Conservation (phyloP, 2,329 filamentous ascomycete species). For the Plectosphaerella cucumerina region DNA sequence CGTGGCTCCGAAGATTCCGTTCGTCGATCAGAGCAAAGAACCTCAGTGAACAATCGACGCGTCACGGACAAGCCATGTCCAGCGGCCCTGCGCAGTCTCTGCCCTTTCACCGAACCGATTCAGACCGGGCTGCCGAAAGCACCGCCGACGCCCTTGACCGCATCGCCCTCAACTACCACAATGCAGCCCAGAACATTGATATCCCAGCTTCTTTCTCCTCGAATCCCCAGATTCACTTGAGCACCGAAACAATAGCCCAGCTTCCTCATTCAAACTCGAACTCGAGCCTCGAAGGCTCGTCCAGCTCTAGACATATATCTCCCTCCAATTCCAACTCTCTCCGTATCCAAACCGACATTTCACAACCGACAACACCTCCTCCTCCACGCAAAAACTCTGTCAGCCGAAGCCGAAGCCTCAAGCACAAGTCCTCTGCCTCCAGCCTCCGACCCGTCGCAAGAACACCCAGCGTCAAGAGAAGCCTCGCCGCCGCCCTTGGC, state of each 20-base stretch:
- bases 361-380: constrained; percentile 10
- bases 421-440: constrained; percentile 36
- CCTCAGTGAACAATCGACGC: neutral
- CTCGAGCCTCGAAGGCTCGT: constrained; percentile 6
- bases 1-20: too few relatives aligned
- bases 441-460: constrained; percentile 50
- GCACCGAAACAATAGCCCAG: constrained; percentile 5
- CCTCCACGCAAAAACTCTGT: constrained; percentile 21
- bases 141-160: constrained; percentile 5
- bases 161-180: constrained; percentile 10
- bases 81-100: constrained; percentile 12
- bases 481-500: constrained; percentile 44
- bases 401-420: constrained; percentile 22
- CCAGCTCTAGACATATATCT: constrained; percentile 17
- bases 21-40: too few relatives aligned
- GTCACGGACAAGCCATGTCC: constrained; percentile 9
- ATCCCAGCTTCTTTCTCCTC: constrained; percentile 11
- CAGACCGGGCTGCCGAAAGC: constrained; percentile 1
- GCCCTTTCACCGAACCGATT: constrained; percentile 4
- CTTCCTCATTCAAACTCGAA: constrained; percentile 9
- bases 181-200: constrained; percentile 11
- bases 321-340: constrained; percentile 27
- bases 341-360: constrained; percentile 33
- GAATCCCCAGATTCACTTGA: constrained; percentile 25
- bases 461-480: constrained; percentile 59